phyloP scores from a whole-genome alignment of 192 early-diverging fungal species.

The Entomortierella parvispora region DNA sequence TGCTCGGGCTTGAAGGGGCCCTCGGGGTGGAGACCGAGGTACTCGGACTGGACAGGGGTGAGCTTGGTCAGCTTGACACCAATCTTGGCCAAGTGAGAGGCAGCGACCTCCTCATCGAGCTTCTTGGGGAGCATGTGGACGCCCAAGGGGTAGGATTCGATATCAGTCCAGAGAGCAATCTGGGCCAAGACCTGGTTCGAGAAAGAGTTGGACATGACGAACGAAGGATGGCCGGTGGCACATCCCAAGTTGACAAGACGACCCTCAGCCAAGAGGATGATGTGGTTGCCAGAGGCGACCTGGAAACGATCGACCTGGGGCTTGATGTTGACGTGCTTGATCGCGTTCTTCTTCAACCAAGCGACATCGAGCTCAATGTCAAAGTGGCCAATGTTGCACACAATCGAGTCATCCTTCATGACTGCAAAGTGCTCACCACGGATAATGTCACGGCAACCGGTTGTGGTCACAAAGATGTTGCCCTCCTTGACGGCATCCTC shows the following conservation, averaged over 20 bases:
- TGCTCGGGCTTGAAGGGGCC: conserved; percentile 97
- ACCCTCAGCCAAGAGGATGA: conserved; percentile 98
- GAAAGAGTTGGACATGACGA: conserved; percentile 99
- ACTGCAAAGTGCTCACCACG: conserved; percentile 85
- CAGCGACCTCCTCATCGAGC: conserved; percentile 95
- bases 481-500: conserved; percentile 90
- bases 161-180: conserved; percentile 98
- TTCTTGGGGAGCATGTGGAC: conserved; percentile 71
- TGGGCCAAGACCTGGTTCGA: conserved; percentile 98
- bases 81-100: conserved; percentile 92
- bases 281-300: conserved; percentile 89
- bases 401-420: conserved; percentile 99
- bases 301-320: conserved; percentile 98
- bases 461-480: conserved; percentile 99
- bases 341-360: conserved; percentile 97
- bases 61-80: conserved; percentile 93
- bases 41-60: conserved; percentile 9
- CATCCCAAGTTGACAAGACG: conserved; percentile 99
- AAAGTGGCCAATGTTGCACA: conserved; percentile 99
- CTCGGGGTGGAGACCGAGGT: conserved; percentile 15
- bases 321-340: conserved; percentile 93
- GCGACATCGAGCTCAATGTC: conserved; percentile 99
- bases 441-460: conserved; percentile 99
- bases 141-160: conserved; percentile 87
- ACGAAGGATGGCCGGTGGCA: conserved; percentile 98